Evolutionary conservation across 2,329 filamentous ascomycete species (phyloP), one percentile per base, ranked within the genome.

Genomic region (Aspergillus ochraceus): DNA sequence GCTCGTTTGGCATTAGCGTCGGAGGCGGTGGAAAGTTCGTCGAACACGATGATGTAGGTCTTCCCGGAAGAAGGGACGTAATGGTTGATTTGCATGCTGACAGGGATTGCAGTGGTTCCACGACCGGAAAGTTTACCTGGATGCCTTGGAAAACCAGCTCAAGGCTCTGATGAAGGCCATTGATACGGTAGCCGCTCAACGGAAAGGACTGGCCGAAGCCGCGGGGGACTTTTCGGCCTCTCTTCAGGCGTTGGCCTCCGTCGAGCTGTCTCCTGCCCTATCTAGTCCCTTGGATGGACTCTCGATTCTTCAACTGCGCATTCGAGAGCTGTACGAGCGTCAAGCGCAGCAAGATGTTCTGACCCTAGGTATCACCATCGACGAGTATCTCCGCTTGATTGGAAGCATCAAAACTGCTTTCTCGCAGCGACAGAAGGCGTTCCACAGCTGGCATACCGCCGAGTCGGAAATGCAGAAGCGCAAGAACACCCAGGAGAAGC

Each of bases 281-380:
- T 97, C 94, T 0, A 90, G 89, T 0, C 95, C 95, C 0, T 83
- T 99, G 6, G 94, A 97, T 68, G 91, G 92, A 20, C 84, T 99
- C 10, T 97, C 94, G 2, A 93, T 97, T 68, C 84, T 99, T 2
- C 95, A 99, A 76, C 84, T 97, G 61, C 93, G 94, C 42, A 97
- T 99, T 66, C 88, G 90, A 60, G 95, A 99, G 70, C 86, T 99
- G 1, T 98, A 99, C 74, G 92, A 97, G 68, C 90, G 95, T 22
- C 95, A 99, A 77, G 95, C 95, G 11, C 92, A 97, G 78, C 95
- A 99, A 75, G 95, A 99, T 72, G 89, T 98, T 32, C 83, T 99
- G 54, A 99, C 95, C 0, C 88, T 99, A 65, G 95, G 95, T 42
- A 98, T 98, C 71, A 96, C 96, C 49, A 93, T 99, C 64, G 95